Conservation (phyloP, 1,284 basidiomycete genomes). For the Blastosporella zonata region DNA sequence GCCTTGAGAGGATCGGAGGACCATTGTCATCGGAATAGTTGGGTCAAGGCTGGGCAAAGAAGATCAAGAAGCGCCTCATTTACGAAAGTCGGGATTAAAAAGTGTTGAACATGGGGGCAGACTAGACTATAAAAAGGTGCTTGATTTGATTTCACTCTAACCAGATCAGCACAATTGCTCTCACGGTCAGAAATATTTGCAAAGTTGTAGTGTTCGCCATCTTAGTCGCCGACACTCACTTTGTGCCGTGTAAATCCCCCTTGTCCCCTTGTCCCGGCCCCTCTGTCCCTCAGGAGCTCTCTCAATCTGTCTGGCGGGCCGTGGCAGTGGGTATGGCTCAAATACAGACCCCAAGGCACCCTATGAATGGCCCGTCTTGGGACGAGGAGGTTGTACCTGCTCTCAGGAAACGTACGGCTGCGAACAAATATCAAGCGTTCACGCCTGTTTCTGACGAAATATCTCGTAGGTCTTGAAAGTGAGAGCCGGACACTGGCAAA, state of each 20-base stretch:
- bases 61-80: slow-evolving; percentile 9
- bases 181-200: slow-evolving; percentile 16
- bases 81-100: not conserved
- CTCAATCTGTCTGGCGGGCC: slow-evolving; percentile 5
- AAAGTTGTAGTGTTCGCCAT: slow-evolving; percentile 15
- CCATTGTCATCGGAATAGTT: not conserved
- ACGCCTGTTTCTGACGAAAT: slow-evolving; percentile 14
- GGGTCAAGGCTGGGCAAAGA: not conserved
- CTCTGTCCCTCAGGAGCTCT: slow-evolving; percentile 6
- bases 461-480: slow-evolving; percentile 57
- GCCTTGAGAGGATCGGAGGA: not conserved
- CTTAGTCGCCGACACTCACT: slow-evolving; percentile 12
- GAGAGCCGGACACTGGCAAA: slow-evolving; percentile 70
- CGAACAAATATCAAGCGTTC: slow-evolving; percentile 8
- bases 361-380: slow-evolving; percentile 52
- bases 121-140: slow-evolving; percentile 3
- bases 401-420: slow-evolving; percentile 59
- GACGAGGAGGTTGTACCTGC: slow-evolving; percentile 71
- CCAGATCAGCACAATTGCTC: slow-evolving; percentile 6
- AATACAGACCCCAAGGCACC: slow-evolving; percentile 49
- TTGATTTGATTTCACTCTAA: not conserved
- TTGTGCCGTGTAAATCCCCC: slow-evolving; percentile 7
- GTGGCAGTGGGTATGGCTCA: slow-evolving; percentile 34
- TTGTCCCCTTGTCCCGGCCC: slow-evolving; percentile 3
- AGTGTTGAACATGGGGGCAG: not conserved